phyloP scores from a whole-genome alignment of 2,329 filamentous ascomycete genomes.

The Elsinoe perseae region DNA sequence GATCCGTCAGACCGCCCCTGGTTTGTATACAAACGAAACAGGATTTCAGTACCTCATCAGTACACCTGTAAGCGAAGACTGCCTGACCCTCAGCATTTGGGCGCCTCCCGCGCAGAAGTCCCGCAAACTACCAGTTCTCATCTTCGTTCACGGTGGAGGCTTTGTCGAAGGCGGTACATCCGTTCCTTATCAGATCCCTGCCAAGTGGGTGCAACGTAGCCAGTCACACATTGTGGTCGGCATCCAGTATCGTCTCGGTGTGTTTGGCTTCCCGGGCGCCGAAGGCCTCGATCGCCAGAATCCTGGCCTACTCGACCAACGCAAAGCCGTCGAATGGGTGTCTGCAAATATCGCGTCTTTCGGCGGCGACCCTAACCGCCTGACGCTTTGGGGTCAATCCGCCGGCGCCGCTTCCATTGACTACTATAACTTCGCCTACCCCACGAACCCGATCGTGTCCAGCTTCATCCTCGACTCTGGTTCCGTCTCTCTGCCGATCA shows the following conservation, averaged over 20 bases:
- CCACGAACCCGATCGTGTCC: slow-evolving; percentile 31
- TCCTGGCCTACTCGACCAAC: slow-evolving; percentile 37
- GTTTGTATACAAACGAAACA: neutral
- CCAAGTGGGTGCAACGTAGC: slow-evolving; percentile 32
- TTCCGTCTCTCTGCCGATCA: slow-evolving; percentile 37
- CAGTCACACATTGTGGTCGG: neutral
- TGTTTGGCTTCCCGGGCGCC: slow-evolving; percentile 52
- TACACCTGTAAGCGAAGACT: slow-evolving; percentile 24
- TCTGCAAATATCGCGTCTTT: slow-evolving; percentile 31
- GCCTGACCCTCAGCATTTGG: slow-evolving; percentile 34
- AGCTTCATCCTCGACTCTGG: slow-evolving; percentile 35
- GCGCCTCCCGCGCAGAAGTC: slow-evolving; percentile 28
- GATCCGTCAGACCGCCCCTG: neutral
- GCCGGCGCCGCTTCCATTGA: slow-evolving; percentile 27
- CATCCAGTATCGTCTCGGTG: slow-evolving; percentile 46
- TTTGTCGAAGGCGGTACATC: slow-evolving; percentile 32
- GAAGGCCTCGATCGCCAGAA: slow-evolving; percentile 44
- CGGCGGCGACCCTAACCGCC: slow-evolving; percentile 30
- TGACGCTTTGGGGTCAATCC: slow-evolving; percentile 36
- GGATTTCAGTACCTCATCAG: neutral
- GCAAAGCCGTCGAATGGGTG: slow-evolving; percentile 34
- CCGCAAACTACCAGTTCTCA: slow-evolving; percentile 38
- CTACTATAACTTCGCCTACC: slow-evolving; percentile 36
- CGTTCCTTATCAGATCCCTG: neutral
- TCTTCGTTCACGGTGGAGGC: slow-evolving; percentile 42